phyloP scores from a whole-genome alignment of 257 asterid genomes.

The Datura wrightii region DNA sequence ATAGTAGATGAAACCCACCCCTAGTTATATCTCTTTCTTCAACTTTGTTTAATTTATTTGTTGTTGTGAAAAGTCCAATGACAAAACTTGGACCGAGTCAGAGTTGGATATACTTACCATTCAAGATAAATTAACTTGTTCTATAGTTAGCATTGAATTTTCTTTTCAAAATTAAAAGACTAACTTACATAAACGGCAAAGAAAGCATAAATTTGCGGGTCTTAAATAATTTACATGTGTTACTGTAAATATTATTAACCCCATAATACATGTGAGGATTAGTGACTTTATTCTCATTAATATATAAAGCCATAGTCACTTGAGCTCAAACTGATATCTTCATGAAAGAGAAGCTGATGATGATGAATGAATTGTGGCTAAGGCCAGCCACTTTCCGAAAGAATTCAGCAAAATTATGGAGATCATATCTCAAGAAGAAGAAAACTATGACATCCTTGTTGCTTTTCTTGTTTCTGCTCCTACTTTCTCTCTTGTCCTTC shows the following conservation, averaged over 20 bases:
- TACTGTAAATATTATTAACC: constrained; percentile 1
- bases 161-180: neutral
- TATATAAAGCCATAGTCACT: neutral
- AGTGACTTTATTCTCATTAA: neutral
- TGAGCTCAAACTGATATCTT: no score
- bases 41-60: no score
- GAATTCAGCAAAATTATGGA: constrained; percentile 36
- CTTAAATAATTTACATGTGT: neutral
- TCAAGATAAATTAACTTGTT: neutral
- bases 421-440: constrained; percentile 43
- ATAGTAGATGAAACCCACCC: no score
- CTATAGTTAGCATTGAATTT: neutral
- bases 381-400: constrained; percentile 51
- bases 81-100: neutral
- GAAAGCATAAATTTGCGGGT: neutral
- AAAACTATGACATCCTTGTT: constrained; percentile 28
- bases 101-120: neutral
- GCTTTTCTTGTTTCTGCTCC: constrained; percentile 45
- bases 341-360: constrained; percentile 46
- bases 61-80: neutral
- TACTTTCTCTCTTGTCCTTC: constrained; percentile 38
- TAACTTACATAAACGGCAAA: neutral
- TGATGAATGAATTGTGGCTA: constrained; percentile 58
- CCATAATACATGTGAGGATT: neutral
- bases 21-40: no score